Evolutionary conservation across 2,329 filamentous ascomycete genomes (phyloP).

Genomic region (Ascocoryne sarcoides): DNA sequence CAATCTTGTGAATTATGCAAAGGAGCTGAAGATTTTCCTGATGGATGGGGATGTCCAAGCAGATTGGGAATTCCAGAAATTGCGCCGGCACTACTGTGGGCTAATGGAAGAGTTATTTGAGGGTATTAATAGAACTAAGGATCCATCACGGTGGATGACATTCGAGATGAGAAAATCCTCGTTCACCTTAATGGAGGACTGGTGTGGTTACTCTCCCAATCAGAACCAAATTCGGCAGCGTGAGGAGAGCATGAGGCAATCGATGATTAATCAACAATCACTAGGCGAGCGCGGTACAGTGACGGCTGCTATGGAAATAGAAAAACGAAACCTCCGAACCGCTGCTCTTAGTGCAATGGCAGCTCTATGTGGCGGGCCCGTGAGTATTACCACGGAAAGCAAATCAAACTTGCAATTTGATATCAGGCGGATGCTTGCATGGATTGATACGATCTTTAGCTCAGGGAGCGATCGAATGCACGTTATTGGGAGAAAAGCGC

Average conservation of each 20-base stretch:
- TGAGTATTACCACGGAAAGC: slow-evolving; percentile 82
- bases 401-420: slow-evolving; percentile 86
- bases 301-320: slow-evolving; percentile 90
- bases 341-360: slow-evolving; percentile 95
- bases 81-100: slow-evolving; percentile 89
- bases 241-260: slow-evolving; percentile 81
- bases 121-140: slow-evolving; percentile 75
- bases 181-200: slow-evolving; percentile 96
- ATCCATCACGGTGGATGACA: slow-evolving; percentile 89
- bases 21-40: slow-evolving; percentile 85
- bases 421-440: slow-evolving; percentile 81
- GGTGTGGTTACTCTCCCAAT: slow-evolving; percentile 96
- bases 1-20: slow-evolving; percentile 82
- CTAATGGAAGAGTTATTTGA: slow-evolving; percentile 89
- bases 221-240: slow-evolving; percentile 71
- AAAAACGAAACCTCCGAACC: slow-evolving; percentile 84
- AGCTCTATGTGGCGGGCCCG: slow-evolving; percentile 74
- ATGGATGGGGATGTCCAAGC: slow-evolving; percentile 92
- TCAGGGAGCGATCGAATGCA: slow-evolving; percentile 88
- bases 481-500: slow-evolving; percentile 74
- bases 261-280: slow-evolving; percentile 68
- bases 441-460: slow-evolving; percentile 93
- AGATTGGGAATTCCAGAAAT: slow-evolving; percentile 87
- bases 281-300: slow-evolving; percentile 66
- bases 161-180: slow-evolving; percentile 94